Conservation (phyloP, 2,329 filamentous ascomycete species). For the Ascochyta pisi region DNA sequence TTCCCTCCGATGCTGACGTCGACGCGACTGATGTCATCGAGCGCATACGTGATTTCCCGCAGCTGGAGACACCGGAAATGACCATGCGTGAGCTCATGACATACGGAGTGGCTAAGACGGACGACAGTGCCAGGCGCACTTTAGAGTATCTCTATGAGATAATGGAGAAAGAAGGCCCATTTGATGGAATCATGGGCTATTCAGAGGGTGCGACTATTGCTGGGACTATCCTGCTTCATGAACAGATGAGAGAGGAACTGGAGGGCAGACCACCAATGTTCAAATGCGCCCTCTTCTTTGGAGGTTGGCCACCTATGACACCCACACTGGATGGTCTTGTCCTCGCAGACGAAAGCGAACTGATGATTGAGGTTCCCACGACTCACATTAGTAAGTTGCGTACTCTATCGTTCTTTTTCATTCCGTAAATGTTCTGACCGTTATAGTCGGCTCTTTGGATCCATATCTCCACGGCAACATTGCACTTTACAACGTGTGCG, state of each 20-base stretch:
- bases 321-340: slow-evolving; percentile 40
- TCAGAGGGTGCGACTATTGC: slow-evolving; percentile 67
- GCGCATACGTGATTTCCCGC: slow-evolving; percentile 62
- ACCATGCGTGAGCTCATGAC: slow-evolving; percentile 60
- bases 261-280: slow-evolving; percentile 35
- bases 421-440: background rate
- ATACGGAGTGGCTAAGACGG: slow-evolving; percentile 46
- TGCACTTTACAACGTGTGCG: slow-evolving; percentile 68
- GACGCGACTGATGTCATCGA: slow-evolving; percentile 40
- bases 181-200: slow-evolving; percentile 66
- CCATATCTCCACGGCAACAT: slow-evolving; percentile 68
- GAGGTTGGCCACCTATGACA: slow-evolving; percentile 54
- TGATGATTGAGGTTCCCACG: slow-evolving; percentile 51
- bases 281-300: slow-evolving; percentile 59
- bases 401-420: background rate
- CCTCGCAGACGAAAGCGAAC: slow-evolving; percentile 51
- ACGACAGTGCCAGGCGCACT: slow-evolving; percentile 28
- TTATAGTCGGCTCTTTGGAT: slow-evolving; percentile 50
- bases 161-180: slow-evolving; percentile 33
- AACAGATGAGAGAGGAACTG: slow-evolving; percentile 26
- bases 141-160: slow-evolving; percentile 30
- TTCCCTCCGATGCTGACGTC: slow-evolving; percentile 23
- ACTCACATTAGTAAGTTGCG: slow-evolving; percentile 44
- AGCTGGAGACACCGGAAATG: slow-evolving; percentile 61
- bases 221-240: slow-evolving; percentile 47